Evolutionary conservation across 352 stramenopile species (phyloP).

Genomic region (Phytopythium ostracodes): DNA sequence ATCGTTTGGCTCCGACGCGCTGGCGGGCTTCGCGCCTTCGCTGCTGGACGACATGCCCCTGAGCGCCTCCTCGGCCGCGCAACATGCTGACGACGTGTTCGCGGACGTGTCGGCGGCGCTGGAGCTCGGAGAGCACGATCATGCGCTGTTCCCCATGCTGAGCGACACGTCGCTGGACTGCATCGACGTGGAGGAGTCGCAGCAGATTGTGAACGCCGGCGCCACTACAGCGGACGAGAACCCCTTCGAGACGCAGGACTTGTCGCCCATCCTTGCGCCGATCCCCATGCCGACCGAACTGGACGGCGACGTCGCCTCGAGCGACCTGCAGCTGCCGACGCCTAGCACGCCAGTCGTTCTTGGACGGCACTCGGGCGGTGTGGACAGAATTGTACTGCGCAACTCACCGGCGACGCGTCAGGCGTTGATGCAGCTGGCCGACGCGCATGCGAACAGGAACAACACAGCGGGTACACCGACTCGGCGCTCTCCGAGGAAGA

Average conservation of each 20-base stretch:
- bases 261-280: conserved; percentile 55
- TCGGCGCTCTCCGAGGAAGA: conserved; percentile 8
- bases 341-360: conserved; percentile 8
- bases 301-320: neutral
- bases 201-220: conserved; percentile 19
- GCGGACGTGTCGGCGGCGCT: conserved; percentile 16
- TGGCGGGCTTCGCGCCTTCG: conserved; percentile 28
- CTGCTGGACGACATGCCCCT: conserved; percentile 55
- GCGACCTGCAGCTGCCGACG: neutral
- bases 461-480: conserved; percentile 10
- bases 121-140: conserved; percentile 11
- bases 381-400: conserved; percentile 11
- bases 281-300: conserved; percentile 16
- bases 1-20: conserved; percentile 21
- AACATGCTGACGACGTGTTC: conserved; percentile 24
- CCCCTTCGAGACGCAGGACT: conserved; percentile 29
- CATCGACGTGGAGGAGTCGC: conserved; percentile 22
- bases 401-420: neutral
- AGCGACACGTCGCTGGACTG: conserved; percentile 34
- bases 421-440: conserved; percentile 7
- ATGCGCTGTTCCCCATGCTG: conserved; percentile 26
- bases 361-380: conserved; percentile 14
- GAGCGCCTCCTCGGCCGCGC: conserved; percentile 20
- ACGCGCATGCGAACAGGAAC: conserved; percentile 11
- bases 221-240: conserved; percentile 22